Evolutionary conservation across 1,284 basidiomycete genomes (phyloP).

Genomic region (Boletus holoroseus): DNA sequence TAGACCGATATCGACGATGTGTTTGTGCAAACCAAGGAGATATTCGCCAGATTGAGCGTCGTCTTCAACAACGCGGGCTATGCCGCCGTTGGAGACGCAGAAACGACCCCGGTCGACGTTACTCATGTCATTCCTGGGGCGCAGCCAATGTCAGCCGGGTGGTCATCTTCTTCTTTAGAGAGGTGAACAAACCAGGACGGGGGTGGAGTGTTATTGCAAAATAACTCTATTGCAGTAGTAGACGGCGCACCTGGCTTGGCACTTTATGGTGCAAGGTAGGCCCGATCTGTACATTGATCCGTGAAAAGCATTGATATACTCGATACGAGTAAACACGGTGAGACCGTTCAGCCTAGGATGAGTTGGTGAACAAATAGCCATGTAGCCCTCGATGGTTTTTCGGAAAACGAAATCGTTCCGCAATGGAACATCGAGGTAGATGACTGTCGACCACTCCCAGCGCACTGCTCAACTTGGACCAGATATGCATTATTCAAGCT

Average conservation of each 20-base stretch:
- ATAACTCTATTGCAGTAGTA: background rate
- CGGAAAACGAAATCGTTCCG: conserved; percentile 18
- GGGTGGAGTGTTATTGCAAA: conserved; percentile 8
- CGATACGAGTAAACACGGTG: conserved; percentile 6
- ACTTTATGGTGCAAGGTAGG: conserved; percentile 6
- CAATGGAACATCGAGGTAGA: conserved; percentile 27
- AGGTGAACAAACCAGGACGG: conserved; percentile 14
- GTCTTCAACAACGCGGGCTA: conserved; percentile 19
- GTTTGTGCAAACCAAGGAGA: conserved; percentile 9
- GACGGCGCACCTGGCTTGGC: background rate
- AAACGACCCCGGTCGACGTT: no score
- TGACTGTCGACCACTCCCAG: background rate
- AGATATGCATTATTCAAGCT: conserved; percentile 20
- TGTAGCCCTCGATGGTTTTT: conserved; percentile 19
- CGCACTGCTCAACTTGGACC: background rate
- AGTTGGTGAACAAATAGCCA: background rate
- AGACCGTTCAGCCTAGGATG: background rate
- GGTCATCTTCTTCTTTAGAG: conserved; percentile 17
- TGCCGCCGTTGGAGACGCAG: conserved; percentile 12
- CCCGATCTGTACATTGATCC: no score
- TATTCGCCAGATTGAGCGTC: conserved; percentile 11
- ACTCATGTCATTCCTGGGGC: no score
- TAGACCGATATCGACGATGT: conserved; percentile 8
- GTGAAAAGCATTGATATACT: background rate
- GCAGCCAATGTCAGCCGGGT: conserved; percentile 13